Percentiles rank a stretch among this genome's conserved stretches.
These are phyloP conservation scores for Linum trigynum DNA, from an alignment of 345 rosid species.

Conservation along the genomic window DNA sequence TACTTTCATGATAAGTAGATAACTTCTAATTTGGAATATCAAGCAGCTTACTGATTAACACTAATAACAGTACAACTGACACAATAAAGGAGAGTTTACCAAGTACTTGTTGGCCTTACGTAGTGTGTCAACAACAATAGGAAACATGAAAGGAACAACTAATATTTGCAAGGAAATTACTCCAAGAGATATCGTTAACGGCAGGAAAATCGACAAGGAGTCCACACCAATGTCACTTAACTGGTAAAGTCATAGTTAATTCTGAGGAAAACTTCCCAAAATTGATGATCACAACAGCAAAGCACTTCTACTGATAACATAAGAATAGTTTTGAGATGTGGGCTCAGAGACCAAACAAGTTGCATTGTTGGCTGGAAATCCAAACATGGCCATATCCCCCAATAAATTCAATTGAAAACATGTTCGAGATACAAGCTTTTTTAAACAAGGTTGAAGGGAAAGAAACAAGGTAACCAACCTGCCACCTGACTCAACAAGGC, in stretches of 20 bases:
- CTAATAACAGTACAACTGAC: background rate
- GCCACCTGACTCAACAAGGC: conserved; percentile 80
- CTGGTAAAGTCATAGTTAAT: background rate
- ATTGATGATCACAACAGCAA: no score
- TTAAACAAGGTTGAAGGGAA: background rate
- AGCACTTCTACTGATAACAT: no score
- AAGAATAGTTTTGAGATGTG: no score
- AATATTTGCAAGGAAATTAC: background rate
- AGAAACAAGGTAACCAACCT: conserved; percentile 33
- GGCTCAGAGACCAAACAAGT: no score
- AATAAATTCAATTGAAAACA: background rate
- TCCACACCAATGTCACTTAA: background rate
- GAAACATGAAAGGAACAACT: background rate
- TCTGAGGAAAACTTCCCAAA: background rate
- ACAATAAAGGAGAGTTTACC: background rate
- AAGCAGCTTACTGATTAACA: background rate
- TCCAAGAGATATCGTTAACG: background rate
- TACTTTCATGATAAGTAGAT: background rate
- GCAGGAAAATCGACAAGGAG: background rate
- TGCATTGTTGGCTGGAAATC: background rate
- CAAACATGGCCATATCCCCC: background rate
- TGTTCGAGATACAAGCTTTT: conserved; percentile 7
- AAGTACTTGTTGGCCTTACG: background rate
- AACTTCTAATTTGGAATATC: background rate
- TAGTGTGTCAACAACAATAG: background rate